Conservation (phyloP, 2,329 filamentous ascomycete species). For the Claviceps digitariae region DNA sequence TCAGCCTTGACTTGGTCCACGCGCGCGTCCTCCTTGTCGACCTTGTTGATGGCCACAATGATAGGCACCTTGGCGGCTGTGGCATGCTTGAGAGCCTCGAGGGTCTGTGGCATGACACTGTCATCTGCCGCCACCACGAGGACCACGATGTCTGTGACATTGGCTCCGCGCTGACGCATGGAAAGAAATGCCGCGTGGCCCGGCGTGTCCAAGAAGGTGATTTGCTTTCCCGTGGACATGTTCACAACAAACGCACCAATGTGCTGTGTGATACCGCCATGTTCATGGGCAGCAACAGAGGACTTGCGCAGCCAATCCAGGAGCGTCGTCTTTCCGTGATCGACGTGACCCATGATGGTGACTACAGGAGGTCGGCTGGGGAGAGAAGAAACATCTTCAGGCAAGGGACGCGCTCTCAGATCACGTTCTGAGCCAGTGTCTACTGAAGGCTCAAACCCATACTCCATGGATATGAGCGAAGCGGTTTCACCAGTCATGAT, state of each 20-base stretch:
- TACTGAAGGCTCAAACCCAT: slow-evolving; percentile 76
- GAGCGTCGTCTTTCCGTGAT: slow-evolving; percentile 95
- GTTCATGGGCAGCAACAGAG: slow-evolving; percentile 79
- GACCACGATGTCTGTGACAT: slow-evolving; percentile 93
- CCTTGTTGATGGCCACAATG: slow-evolving; percentile 95
- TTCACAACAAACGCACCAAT: slow-evolving; percentile 93
- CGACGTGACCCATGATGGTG: slow-evolving; percentile 98
- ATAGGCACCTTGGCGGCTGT: slow-evolving; percentile 78
- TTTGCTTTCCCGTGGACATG: slow-evolving; percentile 73
- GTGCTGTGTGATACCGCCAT: slow-evolving; percentile 95
- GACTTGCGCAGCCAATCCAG: slow-evolving; percentile 88
- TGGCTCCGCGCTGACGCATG: slow-evolving; percentile 91
- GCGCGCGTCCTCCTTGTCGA: slow-evolving; percentile 76
- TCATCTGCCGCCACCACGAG: slow-evolving; percentile 94
- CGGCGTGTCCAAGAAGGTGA: slow-evolving; percentile 94
- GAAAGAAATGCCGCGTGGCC: slow-evolving; percentile 91
- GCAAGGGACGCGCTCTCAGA: slow-evolving; percentile 53
- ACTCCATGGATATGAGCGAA: slow-evolving; percentile 80
- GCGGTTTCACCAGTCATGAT: slow-evolving; percentile 86
- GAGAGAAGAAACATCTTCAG: slow-evolving; percentile 53
- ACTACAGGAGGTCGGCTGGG: slow-evolving; percentile 80
- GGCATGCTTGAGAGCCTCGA: slow-evolving; percentile 93
- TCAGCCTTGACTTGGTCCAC: slow-evolving; percentile 79
- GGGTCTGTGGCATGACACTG: slow-evolving; percentile 91
- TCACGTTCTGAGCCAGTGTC: slow-evolving; percentile 55